These are phyloP conservation scores for Sinapis alba DNA, from an alignment of 441 rosid genomes.

Conservation along the genomic window DNA sequence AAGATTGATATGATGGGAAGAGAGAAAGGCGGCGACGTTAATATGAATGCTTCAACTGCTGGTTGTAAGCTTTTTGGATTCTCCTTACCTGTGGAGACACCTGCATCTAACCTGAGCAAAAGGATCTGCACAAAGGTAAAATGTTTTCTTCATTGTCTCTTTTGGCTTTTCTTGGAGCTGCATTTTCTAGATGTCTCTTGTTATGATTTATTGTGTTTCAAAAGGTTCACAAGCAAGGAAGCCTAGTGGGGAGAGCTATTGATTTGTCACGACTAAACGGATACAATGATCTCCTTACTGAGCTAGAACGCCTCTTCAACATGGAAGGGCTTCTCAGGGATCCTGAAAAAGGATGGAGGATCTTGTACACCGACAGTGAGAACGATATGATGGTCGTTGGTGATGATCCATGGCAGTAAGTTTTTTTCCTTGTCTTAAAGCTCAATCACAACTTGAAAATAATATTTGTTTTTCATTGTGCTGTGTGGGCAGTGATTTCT, in stretches of 20 bases:
- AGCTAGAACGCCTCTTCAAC: constrained; percentile 72
- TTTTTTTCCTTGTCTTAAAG: constrained; percentile 20
- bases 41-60: constrained; percentile 38
- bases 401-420: constrained; percentile 98
- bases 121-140: constrained; percentile 95
- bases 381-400: constrained; percentile 95
- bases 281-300: constrained; percentile 62
- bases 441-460: neutral
- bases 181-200: constrained; percentile 15
- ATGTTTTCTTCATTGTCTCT: constrained; percentile 15
- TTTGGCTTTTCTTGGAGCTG: constrained; percentile 11
- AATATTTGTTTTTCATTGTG: neutral
- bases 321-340: constrained; percentile 86
- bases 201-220: constrained; percentile 7
- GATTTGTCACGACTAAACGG: constrained; percentile 77
- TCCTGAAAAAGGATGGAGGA: constrained; percentile 82
- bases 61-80: constrained; percentile 91
- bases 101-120: constrained; percentile 63
- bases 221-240: constrained; percentile 98
- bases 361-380: constrained; percentile 90
- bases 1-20: constrained; percentile 40
- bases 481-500: constrained; percentile 68
- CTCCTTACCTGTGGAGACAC: constrained; percentile 64
- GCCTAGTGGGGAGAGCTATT: constrained; percentile 89
- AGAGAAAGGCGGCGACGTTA: constrained; percentile 46